Evolutionary conservation across 306 rosid genomes (phyloP).

Genomic region (Senna tora): DNA sequence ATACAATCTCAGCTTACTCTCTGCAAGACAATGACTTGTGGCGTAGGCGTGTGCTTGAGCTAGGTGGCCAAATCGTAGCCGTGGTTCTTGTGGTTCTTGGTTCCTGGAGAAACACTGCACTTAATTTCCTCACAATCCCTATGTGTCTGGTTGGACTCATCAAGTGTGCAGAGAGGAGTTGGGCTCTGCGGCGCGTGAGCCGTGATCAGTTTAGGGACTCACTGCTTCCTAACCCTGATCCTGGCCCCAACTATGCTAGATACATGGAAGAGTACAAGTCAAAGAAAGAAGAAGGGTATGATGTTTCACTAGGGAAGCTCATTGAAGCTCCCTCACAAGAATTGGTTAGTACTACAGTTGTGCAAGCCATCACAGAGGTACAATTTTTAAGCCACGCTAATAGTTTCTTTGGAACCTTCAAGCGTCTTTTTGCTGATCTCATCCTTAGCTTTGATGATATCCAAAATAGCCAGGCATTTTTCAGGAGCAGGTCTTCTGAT

Average conservation of each 20-base stretch:
- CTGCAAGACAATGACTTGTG: constrained; percentile 9
- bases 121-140: background rate
- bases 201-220: background rate
- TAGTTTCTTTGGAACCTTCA: background rate
- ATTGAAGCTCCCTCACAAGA: background rate
- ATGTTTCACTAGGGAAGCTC: background rate
- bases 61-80: background rate
- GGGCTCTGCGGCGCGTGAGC: background rate
- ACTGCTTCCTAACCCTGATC: background rate
- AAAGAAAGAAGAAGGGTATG: background rate
- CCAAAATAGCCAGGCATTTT: background rate
- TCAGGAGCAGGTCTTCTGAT: background rate
- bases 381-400: background rate
- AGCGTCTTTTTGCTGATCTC: background rate
- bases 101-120: background rate
- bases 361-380: no score
- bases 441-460: background rate
- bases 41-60: background rate
- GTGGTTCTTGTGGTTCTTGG: background rate
- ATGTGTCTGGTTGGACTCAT: background rate
- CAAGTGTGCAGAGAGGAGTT: background rate
- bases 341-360: no score
- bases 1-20: constrained; percentile 18
- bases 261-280: background rate
- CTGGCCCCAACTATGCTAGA: background rate